Percentiles rank a stretch among this genome's conserved stretches.
These are phyloP conservation scores for Zalerion maritima DNA, from an alignment of 495 filamentous ascomycete genomes.

Conservation along the genomic window DNA sequence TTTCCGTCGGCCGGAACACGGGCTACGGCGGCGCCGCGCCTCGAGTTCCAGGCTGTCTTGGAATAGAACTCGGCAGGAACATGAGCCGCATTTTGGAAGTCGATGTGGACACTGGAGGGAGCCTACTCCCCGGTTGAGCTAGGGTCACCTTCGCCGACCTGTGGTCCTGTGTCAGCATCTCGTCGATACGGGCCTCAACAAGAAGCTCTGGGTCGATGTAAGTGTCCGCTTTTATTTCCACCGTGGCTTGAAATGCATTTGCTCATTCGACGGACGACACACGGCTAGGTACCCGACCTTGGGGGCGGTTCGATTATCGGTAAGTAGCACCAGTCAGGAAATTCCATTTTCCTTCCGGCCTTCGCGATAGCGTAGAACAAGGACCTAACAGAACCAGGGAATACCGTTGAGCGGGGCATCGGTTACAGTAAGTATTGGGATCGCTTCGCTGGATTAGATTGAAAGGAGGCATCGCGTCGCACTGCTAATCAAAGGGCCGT, in stretches of 20 bases:
- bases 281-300: constrained; percentile 31
- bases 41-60: constrained; percentile 34
- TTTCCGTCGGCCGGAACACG: constrained; percentile 28
- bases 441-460: constrained; percentile 17
- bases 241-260: too few relatives aligned
- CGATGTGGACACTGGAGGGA: constrained; percentile 29
- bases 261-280: too few relatives aligned
- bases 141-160: constrained; percentile 36
- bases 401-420: constrained; percentile 37
- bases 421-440: constrained; percentile 32
- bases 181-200: too few relatives aligned
- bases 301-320: constrained; percentile 36
- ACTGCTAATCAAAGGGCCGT: too few relatives aligned
- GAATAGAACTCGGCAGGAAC: constrained; percentile 34
- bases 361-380: too few relatives aligned
- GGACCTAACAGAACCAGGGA: too few relatives aligned
- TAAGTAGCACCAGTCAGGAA: too few relatives aligned
- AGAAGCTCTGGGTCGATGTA: constrained; percentile 21
- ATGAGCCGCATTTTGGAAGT: constrained; percentile 41
- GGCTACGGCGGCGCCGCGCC: constrained; percentile 44
- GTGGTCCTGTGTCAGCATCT: too few relatives aligned
- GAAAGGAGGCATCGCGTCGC: too few relatives aligned
- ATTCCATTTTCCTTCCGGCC: too few relatives aligned
- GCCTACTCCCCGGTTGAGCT: constrained; percentile 38
- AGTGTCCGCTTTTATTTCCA: constrained; percentile 17